These are phyloP conservation scores for Cudoniella acicularis DNA, from an alignment of 495 filamentous ascomycete genomes.

Conservation along the genomic window DNA sequence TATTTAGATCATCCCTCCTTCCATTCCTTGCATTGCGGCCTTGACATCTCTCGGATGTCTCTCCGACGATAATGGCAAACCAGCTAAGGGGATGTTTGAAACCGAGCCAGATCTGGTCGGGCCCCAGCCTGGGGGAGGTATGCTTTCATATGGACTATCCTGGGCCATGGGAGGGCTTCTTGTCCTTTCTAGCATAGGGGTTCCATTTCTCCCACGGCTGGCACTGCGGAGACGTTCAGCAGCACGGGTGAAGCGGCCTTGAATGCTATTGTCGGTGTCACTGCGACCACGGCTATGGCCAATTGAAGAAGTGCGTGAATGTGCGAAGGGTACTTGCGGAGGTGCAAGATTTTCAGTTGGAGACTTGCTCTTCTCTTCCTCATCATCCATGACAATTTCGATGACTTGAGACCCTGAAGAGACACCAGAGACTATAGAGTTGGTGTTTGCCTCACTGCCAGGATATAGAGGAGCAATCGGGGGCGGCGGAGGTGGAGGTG, in stretches of 20 bases:
- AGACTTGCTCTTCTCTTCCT: conserved; percentile 32
- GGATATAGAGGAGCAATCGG: conserved; percentile 55
- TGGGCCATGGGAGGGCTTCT: conserved; percentile 23
- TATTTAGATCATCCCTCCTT: background rate
- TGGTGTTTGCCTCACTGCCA: conserved; percentile 44
- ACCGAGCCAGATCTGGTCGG: conserved; percentile 4
- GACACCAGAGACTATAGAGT: conserved; percentile 41
- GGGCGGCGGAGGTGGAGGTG: conserved; percentile 65
- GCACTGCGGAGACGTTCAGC: conserved; percentile 68
- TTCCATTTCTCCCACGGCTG: conserved; percentile 49
- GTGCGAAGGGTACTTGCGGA: conserved; percentile 13
- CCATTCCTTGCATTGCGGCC: background rate
- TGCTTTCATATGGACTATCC: conserved; percentile 53
- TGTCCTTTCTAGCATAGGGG: conserved; percentile 20
- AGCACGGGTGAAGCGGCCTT: conserved; percentile 59
- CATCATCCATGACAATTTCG: conserved; percentile 70
- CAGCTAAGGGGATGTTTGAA: background rate
- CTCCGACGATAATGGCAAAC: background rate
- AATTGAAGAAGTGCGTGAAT: conserved; percentile 34
- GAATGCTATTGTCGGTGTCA: conserved; percentile 59
- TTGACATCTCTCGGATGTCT: background rate
- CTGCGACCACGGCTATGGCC: conserved; percentile 65
- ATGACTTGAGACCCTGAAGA: conserved; percentile 54
- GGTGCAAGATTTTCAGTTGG: conserved; percentile 24
- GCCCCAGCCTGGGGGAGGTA: conserved; percentile 33